These are phyloP conservation scores for Typha latifolia DNA, from an alignment of 176 grass and related monocot species.

Conservation along the genomic window DNA sequence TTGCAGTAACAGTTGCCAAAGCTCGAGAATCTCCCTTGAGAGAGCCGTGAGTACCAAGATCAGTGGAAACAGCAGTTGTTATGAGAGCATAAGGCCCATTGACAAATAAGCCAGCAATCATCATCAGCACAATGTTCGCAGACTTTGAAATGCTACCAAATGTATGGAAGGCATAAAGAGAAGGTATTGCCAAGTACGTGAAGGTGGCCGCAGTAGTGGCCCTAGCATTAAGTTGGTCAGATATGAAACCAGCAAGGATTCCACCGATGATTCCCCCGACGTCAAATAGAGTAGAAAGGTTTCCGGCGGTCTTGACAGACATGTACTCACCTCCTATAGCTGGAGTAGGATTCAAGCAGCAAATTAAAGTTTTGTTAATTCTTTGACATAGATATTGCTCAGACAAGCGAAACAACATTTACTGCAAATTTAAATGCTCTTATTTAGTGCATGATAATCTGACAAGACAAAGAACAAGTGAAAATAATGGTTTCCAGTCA, in stretches of 20 bases:
- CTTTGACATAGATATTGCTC: neutral
- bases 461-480: no score
- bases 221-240: slow-evolving; percentile 57
- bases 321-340: slow-evolving; percentile 46
- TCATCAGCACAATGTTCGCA: slow-evolving; percentile 42
- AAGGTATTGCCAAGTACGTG: slow-evolving; percentile 50
- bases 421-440: no score
- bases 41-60: slow-evolving; percentile 63
- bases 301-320: slow-evolving; percentile 49
- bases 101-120: slow-evolving; percentile 61
- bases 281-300: slow-evolving; percentile 55
- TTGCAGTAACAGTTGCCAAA: slow-evolving; percentile 47
- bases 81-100: slow-evolving; percentile 69
- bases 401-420: no score
- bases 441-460: no score
- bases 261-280: slow-evolving; percentile 61
- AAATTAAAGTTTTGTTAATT: neutral
- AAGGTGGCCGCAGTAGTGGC: slow-evolving; percentile 54
- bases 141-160: slow-evolving; percentile 43
- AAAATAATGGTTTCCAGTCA: no score
- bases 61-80: slow-evolving; percentile 63
- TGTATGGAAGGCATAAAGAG: slow-evolving; percentile 42
- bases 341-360: slow-evolving; percentile 4
- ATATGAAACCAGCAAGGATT: slow-evolving; percentile 51
- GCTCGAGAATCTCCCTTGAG: slow-evolving; percentile 58